Evolutionary conservation across 1,284 basidiomycete genomes (phyloP), one percentile per base, ranked within the genome.

Genomic region (Limonomyces culmigenus): DNA sequence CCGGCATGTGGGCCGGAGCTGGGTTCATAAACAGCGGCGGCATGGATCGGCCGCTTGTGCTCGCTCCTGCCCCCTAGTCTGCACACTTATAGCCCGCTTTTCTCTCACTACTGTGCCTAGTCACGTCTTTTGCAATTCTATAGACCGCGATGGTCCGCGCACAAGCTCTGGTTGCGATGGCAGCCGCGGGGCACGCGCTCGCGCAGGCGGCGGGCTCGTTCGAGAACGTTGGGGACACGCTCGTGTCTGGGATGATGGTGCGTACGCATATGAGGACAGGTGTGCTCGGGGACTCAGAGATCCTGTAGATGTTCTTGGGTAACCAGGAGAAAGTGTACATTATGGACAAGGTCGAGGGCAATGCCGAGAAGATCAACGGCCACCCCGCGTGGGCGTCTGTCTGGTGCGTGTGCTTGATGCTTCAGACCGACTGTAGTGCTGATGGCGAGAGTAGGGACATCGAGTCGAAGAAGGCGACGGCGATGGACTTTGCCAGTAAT

Each of bases 311-410:
- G 56, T 60, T 65, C 49, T 41, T 65, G 37, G 62, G 60, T 32
- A 60, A 55, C 45, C 43, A 50, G 6, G 46, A 62, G 35, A 62
- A 58, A 40, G 60, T 65, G 36, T 60, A 61, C 47, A 59, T 63
- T 21, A 50, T 62, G 27, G 63, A 66, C 56, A 65, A 67, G 53
- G 59, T 61, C 3, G 65, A 69, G 43, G 52, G 50, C 47, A 77
- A 77, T 54, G 62, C 63, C 1, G 49, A 59, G 27, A 56, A 53
- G 35, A 61, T 74, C 44, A 60, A 59, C 42, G 63, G 59, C 5
- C 58, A 57, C 40, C 53, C 60, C 20, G 55, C 54, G n/a, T 58
- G 54, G 49, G 59, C 54, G 32, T 42, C 55, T 17, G 52, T 58
- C 33, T 59, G 60, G 51, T 52, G 16, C 29, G 45, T 35, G 5